Evolutionary conservation across 768 basidiomycete species (phyloP), one percentile per base, ranked within the genome.

Genomic region (Hericium alpestre): DNA sequence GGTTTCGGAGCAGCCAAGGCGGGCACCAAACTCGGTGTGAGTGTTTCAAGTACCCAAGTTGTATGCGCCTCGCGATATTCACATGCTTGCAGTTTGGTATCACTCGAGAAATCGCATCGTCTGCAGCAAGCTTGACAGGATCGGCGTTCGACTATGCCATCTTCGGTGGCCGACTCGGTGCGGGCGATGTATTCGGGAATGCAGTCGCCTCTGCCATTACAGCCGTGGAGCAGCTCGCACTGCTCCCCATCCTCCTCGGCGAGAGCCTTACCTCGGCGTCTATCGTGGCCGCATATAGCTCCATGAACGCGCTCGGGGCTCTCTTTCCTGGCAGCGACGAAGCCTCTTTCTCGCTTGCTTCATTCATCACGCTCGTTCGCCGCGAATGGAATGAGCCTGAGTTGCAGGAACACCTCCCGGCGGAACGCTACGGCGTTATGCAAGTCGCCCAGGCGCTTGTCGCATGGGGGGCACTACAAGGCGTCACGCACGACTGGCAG

Each of bases 401-500:
- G 7, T 71, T 73, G 13, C 78, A 77, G 25, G 75, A 78, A 12
- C 73, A 73, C 20, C 73, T 82, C 22, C 86, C 87, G 0, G 76
- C 74, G 62, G 79, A 76, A 58, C 77, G 77, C 46, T 86, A 80
- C 61, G 80, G 84, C 8, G 72, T 89, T 43, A 79, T 79, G 0
- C 80, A 87, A 57, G 77, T 89, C 13, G 80, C 80, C 18, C 76
- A 79, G 56, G 88, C 86, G 0, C 76, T 93, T 20, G 77, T 88
- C 7, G 87, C 82, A 0, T 92, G 89, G 87, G 84, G 84, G 5
- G 81, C 87, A 0, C 71, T 93, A 43, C 90, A 92, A 64, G 83
- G 86, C 38, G 82, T 89, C 46, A 93, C 90, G 0, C 81, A 84
- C 64, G 82, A 88, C 63, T 88, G 84, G 78, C 86, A 88, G 61